A percentile compares a stretch with the other conserved stretches of the same genome.
Conservation (phyloP, 306 rosid genomes). For the Malus domestica region DNA sequence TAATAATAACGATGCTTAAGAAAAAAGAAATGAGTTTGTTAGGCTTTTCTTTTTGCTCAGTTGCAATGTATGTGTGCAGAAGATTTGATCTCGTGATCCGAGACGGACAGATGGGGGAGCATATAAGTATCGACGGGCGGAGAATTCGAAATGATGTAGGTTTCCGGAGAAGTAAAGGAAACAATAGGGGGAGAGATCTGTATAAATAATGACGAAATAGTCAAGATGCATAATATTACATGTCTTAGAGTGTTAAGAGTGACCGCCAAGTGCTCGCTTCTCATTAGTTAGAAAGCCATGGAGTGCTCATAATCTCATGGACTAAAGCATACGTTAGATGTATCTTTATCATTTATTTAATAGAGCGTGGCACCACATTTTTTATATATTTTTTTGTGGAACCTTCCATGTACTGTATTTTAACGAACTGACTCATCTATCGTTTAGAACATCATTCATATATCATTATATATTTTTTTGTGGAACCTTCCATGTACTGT, state of each 20-base stretch:
- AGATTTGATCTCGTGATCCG: neutral
- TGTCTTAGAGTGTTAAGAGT: neutral
- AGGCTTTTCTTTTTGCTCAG: neutral
- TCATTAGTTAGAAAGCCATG: neutral
- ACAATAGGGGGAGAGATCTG: neutral
- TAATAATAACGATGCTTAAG: neutral
- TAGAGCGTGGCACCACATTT: too few relatives aligned
- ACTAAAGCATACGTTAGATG: neutral
- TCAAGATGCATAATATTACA: conserved; percentile 21
- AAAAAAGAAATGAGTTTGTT: neutral
- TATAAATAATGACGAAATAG: conserved; percentile 25
- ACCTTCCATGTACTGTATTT: too few relatives aligned
- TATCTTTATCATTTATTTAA: too few relatives aligned
- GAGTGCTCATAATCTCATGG: neutral
- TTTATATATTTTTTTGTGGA: too few relatives aligned
- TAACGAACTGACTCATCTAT: too few relatives aligned
- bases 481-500: too few relatives aligned
- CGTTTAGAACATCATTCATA: too few relatives aligned
- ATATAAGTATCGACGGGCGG: neutral
- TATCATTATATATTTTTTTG: too few relatives aligned
- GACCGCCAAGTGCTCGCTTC: conserved; percentile 6
- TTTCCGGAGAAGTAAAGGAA: conserved; percentile 48
- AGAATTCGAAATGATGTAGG: conserved; percentile 3
- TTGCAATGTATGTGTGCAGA: neutral
- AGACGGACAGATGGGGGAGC: neutral